Conservation (phyloP, 2,329 filamentous ascomycete species). For the Paradendryphiella salina region DNA sequence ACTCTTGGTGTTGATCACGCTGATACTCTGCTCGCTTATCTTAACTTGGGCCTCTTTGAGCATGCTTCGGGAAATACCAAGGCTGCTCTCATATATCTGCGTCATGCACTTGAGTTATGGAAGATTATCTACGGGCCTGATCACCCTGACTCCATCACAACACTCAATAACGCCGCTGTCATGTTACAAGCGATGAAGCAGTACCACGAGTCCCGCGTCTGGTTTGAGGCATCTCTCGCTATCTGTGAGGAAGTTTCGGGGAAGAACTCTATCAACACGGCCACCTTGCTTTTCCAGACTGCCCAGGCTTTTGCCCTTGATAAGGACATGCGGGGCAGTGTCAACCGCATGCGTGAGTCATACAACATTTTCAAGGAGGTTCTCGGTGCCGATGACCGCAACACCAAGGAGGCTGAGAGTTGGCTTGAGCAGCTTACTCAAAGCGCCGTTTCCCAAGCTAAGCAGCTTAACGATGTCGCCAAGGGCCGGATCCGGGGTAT, state of each 20-base stretch:
- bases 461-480: conserved; percentile 86
- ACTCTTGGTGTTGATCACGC: conserved; percentile 91
- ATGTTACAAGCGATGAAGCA: conserved; percentile 97
- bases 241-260: conserved; percentile 91
- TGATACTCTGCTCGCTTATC: conserved; percentile 91
- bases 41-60: conserved; percentile 92
- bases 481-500: conserved; percentile 71
- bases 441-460: conserved; percentile 91
- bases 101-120: conserved; percentile 92
- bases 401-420: conserved; percentile 95
- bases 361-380: conserved; percentile 92
- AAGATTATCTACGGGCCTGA: conserved; percentile 93
- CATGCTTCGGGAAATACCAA: conserved; percentile 90
- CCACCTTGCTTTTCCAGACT: conserved; percentile 94
- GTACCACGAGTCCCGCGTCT: conserved; percentile 90
- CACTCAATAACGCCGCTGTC: conserved; percentile 96
- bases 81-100: conserved; percentile 82
- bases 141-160: conserved; percentile 97
- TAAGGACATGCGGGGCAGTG: conserved; percentile 87
- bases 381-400: conserved; percentile 87
- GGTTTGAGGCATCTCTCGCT: conserved; percentile 91
- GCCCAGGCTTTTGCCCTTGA: conserved; percentile 95
- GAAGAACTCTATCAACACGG: conserved; percentile 86
- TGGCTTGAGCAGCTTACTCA: conserved; percentile 97
- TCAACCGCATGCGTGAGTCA: conserved; percentile 91